A percentile compares a stretch with the other conserved stretches of the same genome.
Conservation (phyloP, 2,329 filamentous ascomycete genomes). For the Pseudocercospora macadamiae region DNA sequence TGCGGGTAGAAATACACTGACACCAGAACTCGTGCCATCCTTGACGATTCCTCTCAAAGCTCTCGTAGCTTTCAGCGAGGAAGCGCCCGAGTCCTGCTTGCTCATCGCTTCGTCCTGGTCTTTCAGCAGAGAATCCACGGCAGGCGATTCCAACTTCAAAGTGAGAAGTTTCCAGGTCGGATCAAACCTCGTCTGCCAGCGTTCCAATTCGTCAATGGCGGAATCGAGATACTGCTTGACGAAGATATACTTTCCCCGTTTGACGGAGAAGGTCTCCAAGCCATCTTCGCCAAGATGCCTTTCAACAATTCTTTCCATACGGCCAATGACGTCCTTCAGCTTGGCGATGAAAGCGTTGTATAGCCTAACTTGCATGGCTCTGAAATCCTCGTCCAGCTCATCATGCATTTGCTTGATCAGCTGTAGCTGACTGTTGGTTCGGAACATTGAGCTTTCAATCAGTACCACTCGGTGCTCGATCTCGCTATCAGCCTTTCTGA, state of each 20-base stretch:
- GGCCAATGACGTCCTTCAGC: constrained; percentile 3
- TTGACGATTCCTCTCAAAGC: neutral
- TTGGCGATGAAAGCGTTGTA: constrained; percentile 1
- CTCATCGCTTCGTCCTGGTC: neutral
- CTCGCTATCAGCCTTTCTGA: constrained; percentile 27
- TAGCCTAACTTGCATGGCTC: constrained; percentile 25
- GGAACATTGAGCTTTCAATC: constrained; percentile 27
- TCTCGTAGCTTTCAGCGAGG: neutral
- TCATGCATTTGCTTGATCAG: constrained; percentile 28
- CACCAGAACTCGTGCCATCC: neutral
- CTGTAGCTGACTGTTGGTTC: constrained; percentile 32
- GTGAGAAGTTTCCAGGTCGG: constrained; percentile 41
- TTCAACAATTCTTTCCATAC: constrained; percentile 2
- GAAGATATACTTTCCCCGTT: constrained; percentile 22
- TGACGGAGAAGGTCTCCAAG: neutral
- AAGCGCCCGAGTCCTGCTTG: neutral
- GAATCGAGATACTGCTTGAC: constrained; percentile 33
- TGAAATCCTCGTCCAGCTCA: constrained; percentile 27
- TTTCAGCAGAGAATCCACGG: neutral
- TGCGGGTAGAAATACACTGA: neutral
- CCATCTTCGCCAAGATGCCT: neutral
- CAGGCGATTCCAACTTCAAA: constrained; percentile 2
- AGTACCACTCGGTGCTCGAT: constrained; percentile 24
- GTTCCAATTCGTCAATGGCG: constrained; percentile 37
- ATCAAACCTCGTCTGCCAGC: constrained; percentile 40